Percentiles rank a stretch among this genome's conserved stretches.
These are phyloP conservation scores for Candida ulmi DNA, from an alignment of 805 yeast genomes.

Conservation along the genomic window DNA sequence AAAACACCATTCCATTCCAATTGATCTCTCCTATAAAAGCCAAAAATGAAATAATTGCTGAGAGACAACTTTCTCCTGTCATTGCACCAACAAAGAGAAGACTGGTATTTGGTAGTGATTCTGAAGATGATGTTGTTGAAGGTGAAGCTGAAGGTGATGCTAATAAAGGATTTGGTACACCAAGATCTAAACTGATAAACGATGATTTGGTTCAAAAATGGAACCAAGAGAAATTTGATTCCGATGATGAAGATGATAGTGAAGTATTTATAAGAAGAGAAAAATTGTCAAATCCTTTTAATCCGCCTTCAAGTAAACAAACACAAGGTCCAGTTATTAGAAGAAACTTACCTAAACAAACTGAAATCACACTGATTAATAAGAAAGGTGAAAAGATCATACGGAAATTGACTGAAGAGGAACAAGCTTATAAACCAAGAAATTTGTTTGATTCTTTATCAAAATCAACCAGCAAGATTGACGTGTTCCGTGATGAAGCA, in stretches of 20 bases:
- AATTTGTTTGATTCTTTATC: conserved; percentile 19
- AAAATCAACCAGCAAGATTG: neutral
- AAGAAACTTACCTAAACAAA: neutral
- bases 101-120: conserved; percentile 9
- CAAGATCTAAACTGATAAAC: conserved; percentile 29
- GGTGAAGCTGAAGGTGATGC: conserved; percentile 6
- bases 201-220: conserved; percentile 27
- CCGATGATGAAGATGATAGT: conserved; percentile 12
- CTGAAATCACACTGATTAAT: conserved; percentile 21
- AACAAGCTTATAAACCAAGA: conserved; percentile 24
- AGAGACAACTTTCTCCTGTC: conserved; percentile 9
- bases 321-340: neutral
- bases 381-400: conserved; percentile 28
- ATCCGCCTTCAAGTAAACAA: conserved; percentile 3
- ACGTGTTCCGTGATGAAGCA: conserved; percentile 1
- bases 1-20: neutral
- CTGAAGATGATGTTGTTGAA: conserved; percentile 12
- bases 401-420: conserved; percentile 17
- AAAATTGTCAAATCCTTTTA: conserved; percentile 19
- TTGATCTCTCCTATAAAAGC: conserved; percentile 1
- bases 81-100: conserved; percentile 12
- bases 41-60: conserved; percentile 1
- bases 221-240: conserved; percentile 21
- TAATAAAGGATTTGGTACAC: conserved; percentile 27
- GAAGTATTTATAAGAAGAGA: conserved; percentile 13